These are phyloP conservation scores for Reticulascus tulasneorum DNA, from an alignment of 2,329 filamentous ascomycete species.

Conservation along the genomic window DNA sequence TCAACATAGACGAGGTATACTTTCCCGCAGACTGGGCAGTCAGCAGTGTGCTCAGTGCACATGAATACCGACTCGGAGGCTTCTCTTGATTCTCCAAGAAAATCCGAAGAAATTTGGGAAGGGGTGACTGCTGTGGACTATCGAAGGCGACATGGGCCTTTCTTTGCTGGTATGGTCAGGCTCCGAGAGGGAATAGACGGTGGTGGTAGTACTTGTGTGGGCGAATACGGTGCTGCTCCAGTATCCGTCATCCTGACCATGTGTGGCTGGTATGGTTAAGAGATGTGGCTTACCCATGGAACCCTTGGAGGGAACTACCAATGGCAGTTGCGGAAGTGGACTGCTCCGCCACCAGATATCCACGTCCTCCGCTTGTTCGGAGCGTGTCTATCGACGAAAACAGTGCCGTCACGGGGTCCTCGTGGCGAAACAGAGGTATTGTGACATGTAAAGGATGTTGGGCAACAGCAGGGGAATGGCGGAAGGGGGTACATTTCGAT, in stretches of 20 bases:
- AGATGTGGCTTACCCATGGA: conserved; percentile 13
- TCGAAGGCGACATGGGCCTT: conserved; percentile 12
- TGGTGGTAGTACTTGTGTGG: conserved; percentile 6
- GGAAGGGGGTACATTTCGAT: not conserved
- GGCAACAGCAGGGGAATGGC: not conserved
- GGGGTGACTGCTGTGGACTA: not conserved
- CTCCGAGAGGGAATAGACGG: conserved; percentile 4
- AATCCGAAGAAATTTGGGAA: conserved; percentile 1
- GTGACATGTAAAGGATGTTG: not conserved
- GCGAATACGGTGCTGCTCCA: not conserved
- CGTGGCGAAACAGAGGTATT: not conserved
- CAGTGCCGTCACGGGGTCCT: conserved; percentile 7
- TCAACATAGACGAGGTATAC: conserved; percentile 55
- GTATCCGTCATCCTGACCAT: conserved; percentile 5
- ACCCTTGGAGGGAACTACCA: conserved; percentile 6
- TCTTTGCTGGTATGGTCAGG: conserved; percentile 1
- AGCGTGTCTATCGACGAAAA: conserved; percentile 11
- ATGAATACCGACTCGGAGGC: conserved; percentile 40
- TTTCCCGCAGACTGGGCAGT: conserved; percentile 58
- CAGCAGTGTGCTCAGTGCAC: conserved; percentile 54
- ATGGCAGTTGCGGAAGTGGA: not conserved
- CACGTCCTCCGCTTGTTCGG: conserved; percentile 9
- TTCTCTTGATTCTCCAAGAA: conserved; percentile 1
- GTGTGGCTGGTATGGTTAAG: conserved; percentile 15
- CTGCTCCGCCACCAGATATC: conserved; percentile 11